A percentile compares a stretch with the other conserved stretches of the same genome.
phyloP scores from a whole-genome alignment of 2,329 filamentous ascomycete genomes.

The Trichophyton simii region DNA sequence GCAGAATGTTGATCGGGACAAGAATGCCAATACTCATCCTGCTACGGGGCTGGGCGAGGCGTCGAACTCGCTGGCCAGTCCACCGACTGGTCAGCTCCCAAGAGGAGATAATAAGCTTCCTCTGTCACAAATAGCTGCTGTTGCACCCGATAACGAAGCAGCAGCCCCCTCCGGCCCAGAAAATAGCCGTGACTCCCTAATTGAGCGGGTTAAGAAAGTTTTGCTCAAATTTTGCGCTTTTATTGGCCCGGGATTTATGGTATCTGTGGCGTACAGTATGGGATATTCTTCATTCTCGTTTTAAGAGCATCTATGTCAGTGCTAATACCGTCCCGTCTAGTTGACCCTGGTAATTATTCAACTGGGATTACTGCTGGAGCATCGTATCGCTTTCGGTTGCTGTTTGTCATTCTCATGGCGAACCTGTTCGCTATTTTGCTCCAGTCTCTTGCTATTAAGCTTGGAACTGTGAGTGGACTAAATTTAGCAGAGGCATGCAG shows the following conservation, averaged over 20 bases:
- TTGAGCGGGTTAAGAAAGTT: conserved; percentile 14
- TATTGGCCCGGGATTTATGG: conserved; percentile 37
- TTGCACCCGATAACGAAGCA: not conserved
- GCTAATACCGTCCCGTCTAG: conserved; percentile 23
- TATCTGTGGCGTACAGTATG: conserved; percentile 32
- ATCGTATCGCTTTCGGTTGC: conserved; percentile 31
- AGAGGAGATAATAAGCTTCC: not conserved
- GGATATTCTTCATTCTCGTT: not conserved
- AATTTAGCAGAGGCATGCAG: conserved; percentile 56
- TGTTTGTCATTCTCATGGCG: conserved; percentile 38
- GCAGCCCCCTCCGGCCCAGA: not conserved
- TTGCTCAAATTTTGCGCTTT: conserved; percentile 33
- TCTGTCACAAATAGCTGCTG: not conserved
- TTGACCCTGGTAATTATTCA: conserved; percentile 40
- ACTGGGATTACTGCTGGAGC: conserved; percentile 39
- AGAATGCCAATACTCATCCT: not conserved
- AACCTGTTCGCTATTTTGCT: conserved; percentile 39
- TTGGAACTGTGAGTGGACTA: conserved; percentile 56
- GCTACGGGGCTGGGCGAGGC: not conserved
- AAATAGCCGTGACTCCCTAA: not conserved
- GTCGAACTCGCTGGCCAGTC: not conserved
- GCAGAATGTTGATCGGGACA: not conserved
- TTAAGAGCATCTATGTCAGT: conserved; percentile 14
- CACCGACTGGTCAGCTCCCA: not conserved
- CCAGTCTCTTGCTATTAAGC: conserved; percentile 43